A percentile compares a stretch with the other conserved stretches of the same genome.
Conservation (phyloP, 495 filamentous ascomycete genomes). For the Talaromyces wortmannii region DNA sequence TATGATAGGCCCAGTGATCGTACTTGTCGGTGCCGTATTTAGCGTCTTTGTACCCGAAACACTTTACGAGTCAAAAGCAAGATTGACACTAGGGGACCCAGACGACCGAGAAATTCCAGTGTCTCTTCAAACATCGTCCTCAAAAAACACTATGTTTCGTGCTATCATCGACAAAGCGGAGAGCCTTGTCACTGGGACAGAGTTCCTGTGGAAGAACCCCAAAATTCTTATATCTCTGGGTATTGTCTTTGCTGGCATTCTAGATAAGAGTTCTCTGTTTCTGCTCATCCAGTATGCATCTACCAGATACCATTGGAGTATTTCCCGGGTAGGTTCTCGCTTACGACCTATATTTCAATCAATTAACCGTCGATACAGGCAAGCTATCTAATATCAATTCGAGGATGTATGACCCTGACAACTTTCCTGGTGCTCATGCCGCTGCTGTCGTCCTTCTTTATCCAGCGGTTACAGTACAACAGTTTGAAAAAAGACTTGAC, state of each 20-base stretch:
- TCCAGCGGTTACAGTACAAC: conserved; percentile 18
- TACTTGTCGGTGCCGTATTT: conserved; percentile 17
- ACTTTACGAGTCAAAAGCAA: conserved; percentile 9
- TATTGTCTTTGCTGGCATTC: conserved; percentile 20
- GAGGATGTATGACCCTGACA: conserved; percentile 24
- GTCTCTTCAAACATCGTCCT: neutral
- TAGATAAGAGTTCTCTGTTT: conserved; percentile 20
- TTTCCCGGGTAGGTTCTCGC: conserved; percentile 19
- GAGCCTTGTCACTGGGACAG: neutral
- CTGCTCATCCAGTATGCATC: conserved; percentile 33
- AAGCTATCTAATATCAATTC: conserved; percentile 31
- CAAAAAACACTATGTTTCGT: neutral
- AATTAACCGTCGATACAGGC: conserved; percentile 12
- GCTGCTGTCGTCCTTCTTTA: conserved; percentile 11
- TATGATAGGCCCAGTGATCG: conserved; percentile 15
- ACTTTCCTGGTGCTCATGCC: conserved; percentile 24
- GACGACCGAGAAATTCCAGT: neutral
- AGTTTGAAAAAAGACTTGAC: conserved; percentile 22
- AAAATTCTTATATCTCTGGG: conserved; percentile 26
- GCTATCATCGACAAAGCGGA: conserved; percentile 17
- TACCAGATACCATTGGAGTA: conserved; percentile 33
- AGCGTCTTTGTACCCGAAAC: conserved; percentile 41
- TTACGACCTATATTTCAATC: no score
- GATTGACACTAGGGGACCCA: conserved; percentile 2
- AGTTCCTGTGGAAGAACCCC: conserved; percentile 23